Conservation (phyloP, 352 stramenopile genomes). For the Pythium volutum region DNA sequence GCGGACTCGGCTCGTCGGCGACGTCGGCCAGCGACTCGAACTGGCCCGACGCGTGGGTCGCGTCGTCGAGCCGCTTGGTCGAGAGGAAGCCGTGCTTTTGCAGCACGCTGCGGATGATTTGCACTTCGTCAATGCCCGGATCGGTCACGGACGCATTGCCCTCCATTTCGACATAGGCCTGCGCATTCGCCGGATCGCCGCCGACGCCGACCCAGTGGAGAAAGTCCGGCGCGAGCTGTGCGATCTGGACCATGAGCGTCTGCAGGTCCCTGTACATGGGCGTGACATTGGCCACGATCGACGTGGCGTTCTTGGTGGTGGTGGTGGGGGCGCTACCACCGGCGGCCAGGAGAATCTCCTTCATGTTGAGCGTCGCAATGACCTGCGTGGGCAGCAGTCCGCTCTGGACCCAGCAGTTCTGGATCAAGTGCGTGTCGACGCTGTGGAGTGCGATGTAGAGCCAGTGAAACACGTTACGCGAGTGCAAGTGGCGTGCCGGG, state of each 20-base stretch:
- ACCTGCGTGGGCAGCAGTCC: slow-evolving; percentile 63
- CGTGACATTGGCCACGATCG: slow-evolving; percentile 31
- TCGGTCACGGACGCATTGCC: slow-evolving; percentile 76
- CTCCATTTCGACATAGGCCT: slow-evolving; percentile 70
- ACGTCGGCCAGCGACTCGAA: slow-evolving; percentile 52
- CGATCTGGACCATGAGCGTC: slow-evolving; percentile 51
- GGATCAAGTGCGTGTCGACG: slow-evolving; percentile 63
- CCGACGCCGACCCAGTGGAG: slow-evolving; percentile 65
- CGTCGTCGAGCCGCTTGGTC: slow-evolving; percentile 61
- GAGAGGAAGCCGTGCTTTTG: slow-evolving; percentile 77
- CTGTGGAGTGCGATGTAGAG: slow-evolving; percentile 72
- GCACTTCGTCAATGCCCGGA: slow-evolving; percentile 72
- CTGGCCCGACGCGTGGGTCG: slow-evolving; percentile 39
- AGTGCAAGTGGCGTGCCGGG: slow-evolving; percentile 51
- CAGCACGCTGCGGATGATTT: slow-evolving; percentile 80
- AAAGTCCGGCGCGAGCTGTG: slow-evolving; percentile 62
- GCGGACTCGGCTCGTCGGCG: slow-evolving; percentile 48
- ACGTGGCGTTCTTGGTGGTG: slow-evolving; percentile 16
- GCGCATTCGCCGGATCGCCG: slow-evolving; percentile 44
- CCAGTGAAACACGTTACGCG: slow-evolving; percentile 85
- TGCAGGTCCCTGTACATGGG: slow-evolving; percentile 64
- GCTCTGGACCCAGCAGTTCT: slow-evolving; percentile 72
- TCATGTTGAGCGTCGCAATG: slow-evolving; percentile 67
- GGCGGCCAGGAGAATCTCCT: slow-evolving; percentile 36
- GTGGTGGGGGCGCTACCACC: not conserved